Conservation (phyloP, 208 protist species). For the Acanthamoeba divionensis region DNA sequence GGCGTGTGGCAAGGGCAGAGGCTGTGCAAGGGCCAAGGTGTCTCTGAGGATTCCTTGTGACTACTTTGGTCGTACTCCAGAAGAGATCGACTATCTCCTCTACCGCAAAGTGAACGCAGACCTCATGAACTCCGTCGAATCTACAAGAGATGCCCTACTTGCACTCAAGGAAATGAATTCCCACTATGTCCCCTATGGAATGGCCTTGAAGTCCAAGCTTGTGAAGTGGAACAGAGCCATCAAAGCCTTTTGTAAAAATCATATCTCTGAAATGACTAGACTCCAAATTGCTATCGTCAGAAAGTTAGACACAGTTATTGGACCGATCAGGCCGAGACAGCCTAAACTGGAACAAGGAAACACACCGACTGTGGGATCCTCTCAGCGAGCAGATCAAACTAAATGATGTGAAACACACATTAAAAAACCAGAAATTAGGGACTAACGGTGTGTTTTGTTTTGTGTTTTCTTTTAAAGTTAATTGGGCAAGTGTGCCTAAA, state of each 20-base stretch:
- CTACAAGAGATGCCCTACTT: neutral
- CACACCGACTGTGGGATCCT: too few species aligned
- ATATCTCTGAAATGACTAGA: neutral
- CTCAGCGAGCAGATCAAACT: too few species aligned
- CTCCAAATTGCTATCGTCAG: too few species aligned
- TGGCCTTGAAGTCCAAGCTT: neutral
- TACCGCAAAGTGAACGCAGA: neutral
- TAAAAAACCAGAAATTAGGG: too few species aligned
- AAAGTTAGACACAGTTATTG: too few species aligned
- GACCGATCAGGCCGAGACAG: too few species aligned
- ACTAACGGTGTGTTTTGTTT: too few species aligned
- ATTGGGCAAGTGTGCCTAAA: too few species aligned
- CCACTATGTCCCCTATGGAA: neutral
- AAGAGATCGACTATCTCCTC: slow-evolving; percentile 1
- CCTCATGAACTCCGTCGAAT: neutral
- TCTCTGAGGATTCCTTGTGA: neutral
- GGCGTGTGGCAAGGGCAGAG: neutral
- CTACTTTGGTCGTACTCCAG: neutral
- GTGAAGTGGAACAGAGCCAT: neutral
- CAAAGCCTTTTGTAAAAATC: neutral
- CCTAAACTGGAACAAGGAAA: too few species aligned
- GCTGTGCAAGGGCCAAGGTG: neutral
- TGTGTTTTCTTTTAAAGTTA: too few species aligned
- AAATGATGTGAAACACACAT: too few species aligned
- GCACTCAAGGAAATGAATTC: neutral